Conservation (phyloP, 1,284 basidiomycete genomes). For the Cryptococcus neoformans region DNA sequence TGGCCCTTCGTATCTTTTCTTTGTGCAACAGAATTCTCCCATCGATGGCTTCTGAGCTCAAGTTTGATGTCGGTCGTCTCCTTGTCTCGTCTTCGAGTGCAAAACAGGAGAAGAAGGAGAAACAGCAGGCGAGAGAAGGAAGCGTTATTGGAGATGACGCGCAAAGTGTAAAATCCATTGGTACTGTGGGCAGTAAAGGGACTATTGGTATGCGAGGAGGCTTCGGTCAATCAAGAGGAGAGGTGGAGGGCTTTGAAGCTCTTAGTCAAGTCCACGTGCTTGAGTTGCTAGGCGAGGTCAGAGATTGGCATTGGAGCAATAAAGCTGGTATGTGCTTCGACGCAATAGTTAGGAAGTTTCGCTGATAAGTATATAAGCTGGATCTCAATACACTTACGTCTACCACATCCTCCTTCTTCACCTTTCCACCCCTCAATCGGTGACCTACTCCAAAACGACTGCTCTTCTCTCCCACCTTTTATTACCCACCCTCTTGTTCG, state of each 20-base stretch:
- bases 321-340: conserved; percentile 58
- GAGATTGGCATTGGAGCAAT: conserved; percentile 71
- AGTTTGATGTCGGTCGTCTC: conserved; percentile 82
- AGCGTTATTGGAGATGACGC: conserved; percentile 44
- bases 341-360: background rate
- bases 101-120: conserved; percentile 41
- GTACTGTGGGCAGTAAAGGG: conserved; percentile 42
- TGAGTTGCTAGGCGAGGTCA: conserved; percentile 64
- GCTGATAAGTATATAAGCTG: conserved; percentile 30
- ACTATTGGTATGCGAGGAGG: conserved; percentile 50
- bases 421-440: conserved; percentile 54
- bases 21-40: conserved; percentile 78
- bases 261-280: conserved; percentile 75
- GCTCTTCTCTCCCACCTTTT: conserved; percentile 63
- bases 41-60: conserved; percentile 66
- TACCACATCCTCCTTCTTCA: conserved; percentile 67
- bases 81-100: conserved; percentile 56
- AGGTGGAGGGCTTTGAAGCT: conserved; percentile 57
- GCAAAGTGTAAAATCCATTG: conserved; percentile 23
- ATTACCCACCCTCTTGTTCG: conserved; percentile 70
- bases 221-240: conserved; percentile 48
- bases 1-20: conserved; percentile 72
- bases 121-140: conserved; percentile 41
- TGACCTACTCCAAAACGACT: conserved; percentile 59
- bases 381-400: conserved; percentile 54